A percentile compares a stretch with the other conserved stretches of the same genome.
phyloP scores from a whole-genome alignment of 176 grass and related monocot genomes.

The Cocos nucifera region DNA sequence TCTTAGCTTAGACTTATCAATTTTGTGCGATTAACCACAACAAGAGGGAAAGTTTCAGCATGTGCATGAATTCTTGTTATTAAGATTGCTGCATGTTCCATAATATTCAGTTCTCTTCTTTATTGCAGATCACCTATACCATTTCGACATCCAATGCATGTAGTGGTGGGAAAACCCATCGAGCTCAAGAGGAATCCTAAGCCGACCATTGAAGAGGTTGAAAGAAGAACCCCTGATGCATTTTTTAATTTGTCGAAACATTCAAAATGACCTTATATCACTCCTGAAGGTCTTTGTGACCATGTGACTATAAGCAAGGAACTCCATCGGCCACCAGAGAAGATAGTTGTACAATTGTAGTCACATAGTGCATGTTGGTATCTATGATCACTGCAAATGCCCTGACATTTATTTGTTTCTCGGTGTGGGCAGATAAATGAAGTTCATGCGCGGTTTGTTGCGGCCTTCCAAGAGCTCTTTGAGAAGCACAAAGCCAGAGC shows the following conservation, averaged over 20 bases:
- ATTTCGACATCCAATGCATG: slow-evolving; percentile 64
- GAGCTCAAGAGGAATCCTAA: slow-evolving; percentile 53
- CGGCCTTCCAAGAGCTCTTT: slow-evolving; percentile 52
- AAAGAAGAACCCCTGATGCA: too few relatives aligned
- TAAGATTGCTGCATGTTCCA: not conserved
- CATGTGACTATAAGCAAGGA: too few relatives aligned
- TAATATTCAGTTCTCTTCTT: not conserved
- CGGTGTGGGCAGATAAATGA: slow-evolving; percentile 54
- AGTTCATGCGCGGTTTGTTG: slow-evolving; percentile 52
- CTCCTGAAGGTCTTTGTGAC: too few relatives aligned
- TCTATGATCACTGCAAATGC: too few relatives aligned
- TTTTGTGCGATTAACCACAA: too few relatives aligned
- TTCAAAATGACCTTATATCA: too few relatives aligned
- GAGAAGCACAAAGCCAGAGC: slow-evolving; percentile 63
- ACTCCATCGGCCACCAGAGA: too few relatives aligned
- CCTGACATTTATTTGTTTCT: not conserved
- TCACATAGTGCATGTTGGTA: too few relatives aligned
- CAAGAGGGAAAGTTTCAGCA: not conserved
- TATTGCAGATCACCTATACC: slow-evolving; percentile 70
- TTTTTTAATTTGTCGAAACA: too few relatives aligned
- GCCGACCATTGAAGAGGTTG: slow-evolving; percentile 66
- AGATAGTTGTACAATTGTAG: too few relatives aligned
- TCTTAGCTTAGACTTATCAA: not conserved
- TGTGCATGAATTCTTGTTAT: not conserved
- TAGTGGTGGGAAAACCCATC: slow-evolving; percentile 73